Conservation (phyloP, 2,329 filamentous ascomycete genomes). For the Fusarium nisikadoi region DNA sequence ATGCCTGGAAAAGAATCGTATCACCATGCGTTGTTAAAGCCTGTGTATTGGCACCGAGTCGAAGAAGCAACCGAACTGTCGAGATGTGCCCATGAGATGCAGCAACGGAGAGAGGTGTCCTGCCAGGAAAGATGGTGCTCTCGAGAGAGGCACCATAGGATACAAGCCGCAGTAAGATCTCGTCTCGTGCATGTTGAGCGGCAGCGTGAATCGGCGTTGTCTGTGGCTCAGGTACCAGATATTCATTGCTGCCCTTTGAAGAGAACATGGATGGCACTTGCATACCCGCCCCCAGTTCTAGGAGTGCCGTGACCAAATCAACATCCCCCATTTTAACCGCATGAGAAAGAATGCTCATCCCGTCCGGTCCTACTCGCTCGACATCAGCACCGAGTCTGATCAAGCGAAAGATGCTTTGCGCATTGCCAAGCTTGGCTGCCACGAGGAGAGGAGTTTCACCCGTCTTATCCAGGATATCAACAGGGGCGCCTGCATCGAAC, state of each 20-base stretch:
- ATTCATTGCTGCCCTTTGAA: constrained; percentile 27
- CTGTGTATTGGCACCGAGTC: constrained; percentile 39
- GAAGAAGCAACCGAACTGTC: constrained; percentile 42
- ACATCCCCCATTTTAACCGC: constrained; percentile 42
- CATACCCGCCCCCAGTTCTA: constrained; percentile 40
- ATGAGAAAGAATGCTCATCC: constrained; percentile 45
- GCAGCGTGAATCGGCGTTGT: constrained; percentile 43
- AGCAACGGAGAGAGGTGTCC: constrained; percentile 41
- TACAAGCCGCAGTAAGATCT: constrained; percentile 41
- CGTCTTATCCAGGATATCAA: constrained; percentile 37
- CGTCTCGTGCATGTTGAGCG: constrained; percentile 43
- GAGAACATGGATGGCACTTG: constrained; percentile 10
- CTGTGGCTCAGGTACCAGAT: constrained; percentile 41
- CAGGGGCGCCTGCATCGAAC: constrained; percentile 36
- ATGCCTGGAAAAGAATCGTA: constrained; percentile 43
- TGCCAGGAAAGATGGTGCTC: constrained; percentile 44
- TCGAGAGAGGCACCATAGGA: constrained; percentile 41
- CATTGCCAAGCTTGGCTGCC: constrained; percentile 45
- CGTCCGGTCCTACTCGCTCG: constrained; percentile 42
- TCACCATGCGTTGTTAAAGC: constrained; percentile 43
- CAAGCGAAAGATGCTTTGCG: constrained; percentile 36
- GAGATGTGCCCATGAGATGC: constrained; percentile 43
- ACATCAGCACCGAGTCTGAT: constrained; percentile 43
- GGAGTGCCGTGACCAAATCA: constrained; percentile 37
- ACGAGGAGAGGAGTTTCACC: constrained; percentile 44